A percentile compares a stretch with the other conserved stretches of the same genome.
Conservation (phyloP, 2,329 filamentous ascomycete species). For the Nemania sp. region DNA sequence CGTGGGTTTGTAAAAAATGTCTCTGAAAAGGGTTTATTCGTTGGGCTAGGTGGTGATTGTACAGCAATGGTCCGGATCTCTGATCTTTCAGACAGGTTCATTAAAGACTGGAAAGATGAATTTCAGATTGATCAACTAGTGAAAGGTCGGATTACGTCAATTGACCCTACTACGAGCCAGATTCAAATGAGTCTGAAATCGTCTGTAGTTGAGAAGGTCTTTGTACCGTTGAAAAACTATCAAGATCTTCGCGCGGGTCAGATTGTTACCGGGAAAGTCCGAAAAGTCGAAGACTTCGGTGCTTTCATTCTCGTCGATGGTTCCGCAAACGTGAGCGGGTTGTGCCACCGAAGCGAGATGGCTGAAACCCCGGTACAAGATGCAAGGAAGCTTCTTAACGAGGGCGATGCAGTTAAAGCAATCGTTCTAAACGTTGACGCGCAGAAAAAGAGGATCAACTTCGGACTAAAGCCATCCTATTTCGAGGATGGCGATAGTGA, state of each 20-base stretch:
- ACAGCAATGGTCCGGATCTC: slow-evolving; percentile 86
- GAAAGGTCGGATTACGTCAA: slow-evolving; percentile 81
- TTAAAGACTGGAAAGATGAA: slow-evolving; percentile 95
- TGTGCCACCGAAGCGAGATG: slow-evolving; percentile 94
- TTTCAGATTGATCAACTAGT: slow-evolving; percentile 93
- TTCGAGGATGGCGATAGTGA: slow-evolving; percentile 74
- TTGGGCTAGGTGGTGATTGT: slow-evolving; percentile 83
- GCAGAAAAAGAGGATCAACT: slow-evolving; percentile 82
- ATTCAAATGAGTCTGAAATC: slow-evolving; percentile 89
- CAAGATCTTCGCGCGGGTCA: slow-evolving; percentile 83
- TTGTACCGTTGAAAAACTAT: slow-evolving; percentile 77
- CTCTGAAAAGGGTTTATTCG: slow-evolving; percentile 88
- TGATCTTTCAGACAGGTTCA: slow-evolving; percentile 88
- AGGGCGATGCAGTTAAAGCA: slow-evolving; percentile 94
- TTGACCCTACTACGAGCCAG: slow-evolving; percentile 76
- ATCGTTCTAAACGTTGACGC: slow-evolving; percentile 83
- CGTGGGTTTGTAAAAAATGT: slow-evolving; percentile 94
- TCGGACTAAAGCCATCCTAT: slow-evolving; percentile 93
- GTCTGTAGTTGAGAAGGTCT: slow-evolving; percentile 84
- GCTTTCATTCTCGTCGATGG: slow-evolving; percentile 93
- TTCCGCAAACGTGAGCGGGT: slow-evolving; percentile 87
- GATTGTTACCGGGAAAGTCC: slow-evolving; percentile 87
- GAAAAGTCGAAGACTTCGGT: slow-evolving; percentile 94
- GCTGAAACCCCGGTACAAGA: slow-evolving; percentile 85
- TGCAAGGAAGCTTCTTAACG: slow-evolving; percentile 88